A percentile compares a stretch with the other conserved stretches of the same genome.
These are phyloP conservation scores for Silene vulgaris DNA, from an alignment of 179 eudicot genomes.

Conservation along the genomic window DNA sequence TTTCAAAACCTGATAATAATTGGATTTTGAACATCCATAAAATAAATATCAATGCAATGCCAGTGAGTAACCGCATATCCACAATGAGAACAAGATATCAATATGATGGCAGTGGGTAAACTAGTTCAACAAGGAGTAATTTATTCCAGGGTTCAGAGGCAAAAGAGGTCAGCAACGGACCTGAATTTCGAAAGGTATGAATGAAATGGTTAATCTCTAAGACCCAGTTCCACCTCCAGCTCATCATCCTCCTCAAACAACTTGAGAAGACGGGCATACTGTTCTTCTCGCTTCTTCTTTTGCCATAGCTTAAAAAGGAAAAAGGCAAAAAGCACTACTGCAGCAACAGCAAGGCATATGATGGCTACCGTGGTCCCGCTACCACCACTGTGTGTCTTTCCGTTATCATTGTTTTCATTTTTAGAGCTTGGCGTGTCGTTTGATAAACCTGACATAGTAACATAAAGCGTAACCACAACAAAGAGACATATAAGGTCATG, in stretches of 20 bases:
- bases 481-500: not conserved
- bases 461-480: not conserved
- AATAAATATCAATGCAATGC: not conserved
- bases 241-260: constrained; percentile 91
- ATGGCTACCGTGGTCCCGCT: constrained; percentile 45
- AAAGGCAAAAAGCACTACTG: constrained; percentile 40
- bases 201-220: constrained; percentile 49
- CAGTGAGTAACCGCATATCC: not conserved
- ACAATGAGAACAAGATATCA: not conserved
- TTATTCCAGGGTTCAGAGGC: not conserved
- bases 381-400: constrained; percentile 36
- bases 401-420: constrained; percentile 24
- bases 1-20: not conserved
- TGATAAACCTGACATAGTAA: constrained; percentile 45
- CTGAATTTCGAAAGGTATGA: constrained; percentile 22
- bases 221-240: constrained; percentile 88
- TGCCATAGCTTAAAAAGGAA: constrained; percentile 77
- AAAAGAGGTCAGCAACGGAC: constrained; percentile 17
- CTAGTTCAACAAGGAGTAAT: not conserved
- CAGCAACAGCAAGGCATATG: constrained; percentile 43
- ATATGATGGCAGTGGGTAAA: not conserved
- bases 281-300: constrained; percentile 82
- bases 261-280: constrained; percentile 85
- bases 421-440: constrained; percentile 40
- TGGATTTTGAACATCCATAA: not conserved